Base-by-base conservation (phyloP, 352 stramenopile species). In the Elongisporangium anandrum region DNA sequence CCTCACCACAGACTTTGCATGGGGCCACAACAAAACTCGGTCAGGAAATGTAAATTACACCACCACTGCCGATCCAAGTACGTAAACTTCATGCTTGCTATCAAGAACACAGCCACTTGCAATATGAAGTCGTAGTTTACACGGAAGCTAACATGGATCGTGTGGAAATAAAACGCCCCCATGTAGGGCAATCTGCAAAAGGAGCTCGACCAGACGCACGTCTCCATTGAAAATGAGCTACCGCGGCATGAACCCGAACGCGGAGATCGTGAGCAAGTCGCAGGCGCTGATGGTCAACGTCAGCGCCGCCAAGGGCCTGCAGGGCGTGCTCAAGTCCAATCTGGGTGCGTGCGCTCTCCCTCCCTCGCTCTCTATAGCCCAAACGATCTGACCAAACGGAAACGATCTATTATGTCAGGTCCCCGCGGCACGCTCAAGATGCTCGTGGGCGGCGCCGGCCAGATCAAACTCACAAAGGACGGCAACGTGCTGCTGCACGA, bases 381-480 rank as follows among this genome's bases (percentile, higher is more conserved):
- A 23, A 52, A 22, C 13, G 22, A 47, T 53, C 52, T 67, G 24
- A 34, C 24, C 3, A 34, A 34, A 8, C 24, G 24, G 56, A 39
- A 24, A 8, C 17, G 17, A 5, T 12, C 1, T 23, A 19, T 7
- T 19, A 10, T 47, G 8, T 3, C 68, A 92, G 94, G 97, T 51
- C 98, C 98, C 12, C 88, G 95, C 2, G 98, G 98, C n/a, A 99
- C 98, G 17, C 82, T 99, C 50, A 99, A 99, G 88, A 99, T 99
- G 95, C 87, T 99, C 13, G 98, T 99, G 16, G 97, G 97, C 22
- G 97, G 98, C 52, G 97, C 98, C 17, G 98, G 97, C 23, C 97
- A 99, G 78, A 98, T 99, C 68, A 99, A 99, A 80, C 87, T 99
- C 52, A 99, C 98, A 19, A 99, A 99, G 77, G 98, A 99, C 76